Conservation (phyloP, 768 basidiomycete species). For the Suillus plorans region DNA sequence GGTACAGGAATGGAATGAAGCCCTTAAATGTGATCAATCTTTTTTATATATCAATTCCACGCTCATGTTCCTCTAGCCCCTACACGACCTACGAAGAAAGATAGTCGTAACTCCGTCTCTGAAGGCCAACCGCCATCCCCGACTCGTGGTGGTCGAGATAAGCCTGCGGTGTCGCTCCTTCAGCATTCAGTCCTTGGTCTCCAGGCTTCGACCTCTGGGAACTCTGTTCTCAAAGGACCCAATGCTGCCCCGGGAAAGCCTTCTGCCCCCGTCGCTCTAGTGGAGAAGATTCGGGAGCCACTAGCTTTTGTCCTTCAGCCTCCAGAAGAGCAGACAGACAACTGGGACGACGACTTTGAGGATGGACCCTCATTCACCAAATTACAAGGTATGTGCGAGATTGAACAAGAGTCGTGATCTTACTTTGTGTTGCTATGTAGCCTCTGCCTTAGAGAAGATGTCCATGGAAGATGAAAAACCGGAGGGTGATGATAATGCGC, state of each 20-base stretch:
- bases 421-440: background rate
- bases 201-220: constrained; percentile 35
- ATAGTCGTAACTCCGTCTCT: constrained; percentile 34
- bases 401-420: background rate
- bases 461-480: constrained; percentile 54
- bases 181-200: constrained; percentile 34
- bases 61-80: constrained; percentile 50
- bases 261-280: constrained; percentile 27
- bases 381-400: constrained; percentile 53
- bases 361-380: constrained; percentile 89
- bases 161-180: constrained; percentile 25
- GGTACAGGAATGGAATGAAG: constrained; percentile 99
- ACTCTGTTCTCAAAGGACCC: constrained; percentile 23
- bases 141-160: constrained; percentile 33
- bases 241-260: constrained; percentile 20
- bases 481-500: constrained; percentile 69
- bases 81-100: constrained; percentile 70
- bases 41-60: background rate
- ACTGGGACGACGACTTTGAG: constrained; percentile 99
- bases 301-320: constrained; percentile 64
- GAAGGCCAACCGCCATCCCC: constrained; percentile 47
- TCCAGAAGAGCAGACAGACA: constrained; percentile 87
- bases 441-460: constrained; percentile 61
- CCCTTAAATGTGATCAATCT: constrained; percentile 73
- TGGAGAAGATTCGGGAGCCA: constrained; percentile 49